Percentiles rank a stretch among this genome's conserved stretches.
phyloP scores from a whole-genome alignment of 805 yeast genomes.

The Wickerhamiella siamensis region DNA sequence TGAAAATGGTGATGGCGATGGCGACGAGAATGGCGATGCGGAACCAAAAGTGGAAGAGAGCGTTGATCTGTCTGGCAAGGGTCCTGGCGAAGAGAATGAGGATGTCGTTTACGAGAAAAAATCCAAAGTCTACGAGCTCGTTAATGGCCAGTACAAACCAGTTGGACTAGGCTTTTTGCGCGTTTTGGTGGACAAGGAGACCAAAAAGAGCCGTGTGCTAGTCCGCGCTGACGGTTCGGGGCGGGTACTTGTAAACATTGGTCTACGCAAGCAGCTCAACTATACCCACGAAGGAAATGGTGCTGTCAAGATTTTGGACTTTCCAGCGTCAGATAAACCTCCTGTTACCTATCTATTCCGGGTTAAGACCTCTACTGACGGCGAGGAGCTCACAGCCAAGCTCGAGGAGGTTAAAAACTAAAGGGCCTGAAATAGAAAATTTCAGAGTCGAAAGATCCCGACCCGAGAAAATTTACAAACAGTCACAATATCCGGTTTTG shows the following conservation, averaged over 20 bases:
- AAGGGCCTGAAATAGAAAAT: too few relatives aligned
- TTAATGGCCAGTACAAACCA: constrained; percentile 29
- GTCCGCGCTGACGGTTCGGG: constrained; percentile 84
- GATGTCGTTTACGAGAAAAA: constrained; percentile 45
- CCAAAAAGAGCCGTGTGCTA: constrained; percentile 52
- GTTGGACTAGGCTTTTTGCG: constrained; percentile 73
- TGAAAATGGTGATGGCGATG: constrained; percentile 35
- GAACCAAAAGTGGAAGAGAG: constrained; percentile 21
- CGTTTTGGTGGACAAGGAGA: constrained; percentile 45
- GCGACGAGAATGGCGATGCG: constrained; percentile 35
- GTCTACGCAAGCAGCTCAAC: constrained; percentile 40
- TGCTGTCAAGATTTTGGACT: constrained; percentile 52
- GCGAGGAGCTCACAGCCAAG: constrained; percentile 33
- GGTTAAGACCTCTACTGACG: constrained; percentile 68
- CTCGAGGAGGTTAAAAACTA: constrained; percentile 20
- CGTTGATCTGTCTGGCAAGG: constrained; percentile 36
- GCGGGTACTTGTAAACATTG: constrained; percentile 57
- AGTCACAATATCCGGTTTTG: too few relatives aligned
- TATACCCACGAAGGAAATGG: constrained; percentile 52
- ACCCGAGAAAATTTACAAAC: too few relatives aligned
- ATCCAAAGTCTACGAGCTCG: constrained; percentile 54
- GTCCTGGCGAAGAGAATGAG: constrained; percentile 83
- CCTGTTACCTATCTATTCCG: constrained; percentile 56
- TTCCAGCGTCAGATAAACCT: constrained; percentile 36
- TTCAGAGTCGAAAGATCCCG: too few relatives aligned